Percentiles rank a stretch among this genome's conserved stretches.
These are phyloP conservation scores for Hemisphaericaspora nanyangensis DNA, from an alignment of 805 yeast species.

Conservation along the genomic window DNA sequence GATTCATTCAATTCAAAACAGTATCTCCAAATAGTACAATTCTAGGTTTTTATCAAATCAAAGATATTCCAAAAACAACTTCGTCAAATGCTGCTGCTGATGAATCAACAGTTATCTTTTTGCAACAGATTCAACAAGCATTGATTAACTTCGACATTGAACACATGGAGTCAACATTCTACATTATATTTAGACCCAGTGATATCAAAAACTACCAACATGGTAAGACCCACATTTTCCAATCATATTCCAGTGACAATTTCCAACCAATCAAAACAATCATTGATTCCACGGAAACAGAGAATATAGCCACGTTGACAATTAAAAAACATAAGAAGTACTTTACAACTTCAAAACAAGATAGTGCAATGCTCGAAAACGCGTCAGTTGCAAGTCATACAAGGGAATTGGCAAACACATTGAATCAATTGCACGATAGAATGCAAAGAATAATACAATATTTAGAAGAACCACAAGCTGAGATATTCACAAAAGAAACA, in stretches of 20 bases:
- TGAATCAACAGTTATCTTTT: constrained; percentile 5
- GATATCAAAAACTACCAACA: not conserved
- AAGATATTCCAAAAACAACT: not conserved
- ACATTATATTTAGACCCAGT: constrained; percentile 3
- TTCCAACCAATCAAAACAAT: constrained; percentile 10
- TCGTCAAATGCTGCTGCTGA: not conserved
- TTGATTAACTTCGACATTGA: constrained; percentile 1
- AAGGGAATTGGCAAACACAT: not conserved
- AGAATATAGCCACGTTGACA: constrained; percentile 30
- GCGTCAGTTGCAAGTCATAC: constrained; percentile 6
- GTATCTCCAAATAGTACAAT: constrained; percentile 24
- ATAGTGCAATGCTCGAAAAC: not conserved
- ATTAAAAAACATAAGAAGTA: constrained; percentile 25
- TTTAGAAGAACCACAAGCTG: constrained; percentile 10
- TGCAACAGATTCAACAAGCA: constrained; percentile 11
- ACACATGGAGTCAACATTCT: not conserved
- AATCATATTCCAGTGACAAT: constrained; percentile 1
- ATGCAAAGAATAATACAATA: constrained; percentile 19
- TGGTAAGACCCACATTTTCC: not conserved
- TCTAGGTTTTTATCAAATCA: constrained; percentile 29
- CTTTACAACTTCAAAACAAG: constrained; percentile 8
- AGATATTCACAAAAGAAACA: constrained; percentile 3
- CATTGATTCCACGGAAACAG: constrained; percentile 26
- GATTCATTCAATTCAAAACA: constrained; percentile 24
- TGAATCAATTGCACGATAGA: constrained; percentile 21